A percentile compares a stretch with the other conserved stretches of the same genome.
phyloP scores from a whole-genome alignment of 306 rosid genomes.

The Arachis stenosperma region DNA sequence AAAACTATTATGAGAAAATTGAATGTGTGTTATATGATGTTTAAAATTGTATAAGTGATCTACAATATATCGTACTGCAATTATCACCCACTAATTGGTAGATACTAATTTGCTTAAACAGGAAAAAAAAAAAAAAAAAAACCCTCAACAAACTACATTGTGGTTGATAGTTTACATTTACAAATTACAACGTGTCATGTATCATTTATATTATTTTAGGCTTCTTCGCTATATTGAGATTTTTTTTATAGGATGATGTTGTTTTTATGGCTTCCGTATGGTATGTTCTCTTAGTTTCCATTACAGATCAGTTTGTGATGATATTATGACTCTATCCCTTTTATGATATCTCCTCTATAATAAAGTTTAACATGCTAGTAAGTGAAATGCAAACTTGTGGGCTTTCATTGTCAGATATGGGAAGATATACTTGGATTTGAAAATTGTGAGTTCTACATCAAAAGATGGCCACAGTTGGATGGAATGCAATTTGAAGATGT shows the following conservation, averaged over 20 bases:
- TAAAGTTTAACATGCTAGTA: neutral
- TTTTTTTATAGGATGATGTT: neutral
- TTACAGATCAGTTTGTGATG: slow-evolving; percentile 19
- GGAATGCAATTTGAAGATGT: slow-evolving; percentile 82
- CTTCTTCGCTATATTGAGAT: slow-evolving; percentile 5
- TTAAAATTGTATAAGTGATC: too few species aligned
- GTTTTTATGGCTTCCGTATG: slow-evolving; percentile 17
- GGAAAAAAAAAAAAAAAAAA: too few species aligned
- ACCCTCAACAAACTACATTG: neutral
- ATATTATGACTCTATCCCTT: neutral
- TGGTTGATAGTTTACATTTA: neutral
- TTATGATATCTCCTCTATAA: slow-evolving; percentile 9
- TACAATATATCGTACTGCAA: too few species aligned
- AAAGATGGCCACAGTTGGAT: slow-evolving; percentile 87
- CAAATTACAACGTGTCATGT: neutral
- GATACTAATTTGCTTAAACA: too few species aligned
- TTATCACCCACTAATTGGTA: too few species aligned
- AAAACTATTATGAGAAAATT: too few species aligned
- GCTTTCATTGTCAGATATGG: slow-evolving; percentile 70
- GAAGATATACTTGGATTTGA: slow-evolving; percentile 96
- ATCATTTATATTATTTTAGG: slow-evolving; percentile 5
- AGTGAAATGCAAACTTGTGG: slow-evolving; percentile 24
- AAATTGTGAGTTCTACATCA: slow-evolving; percentile 92
- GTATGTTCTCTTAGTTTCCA: slow-evolving; percentile 2
- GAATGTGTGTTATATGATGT: too few species aligned